phyloP scores from a whole-genome alignment of 768 basidiomycete species.

The Pleurotus ostreatus region DNA sequence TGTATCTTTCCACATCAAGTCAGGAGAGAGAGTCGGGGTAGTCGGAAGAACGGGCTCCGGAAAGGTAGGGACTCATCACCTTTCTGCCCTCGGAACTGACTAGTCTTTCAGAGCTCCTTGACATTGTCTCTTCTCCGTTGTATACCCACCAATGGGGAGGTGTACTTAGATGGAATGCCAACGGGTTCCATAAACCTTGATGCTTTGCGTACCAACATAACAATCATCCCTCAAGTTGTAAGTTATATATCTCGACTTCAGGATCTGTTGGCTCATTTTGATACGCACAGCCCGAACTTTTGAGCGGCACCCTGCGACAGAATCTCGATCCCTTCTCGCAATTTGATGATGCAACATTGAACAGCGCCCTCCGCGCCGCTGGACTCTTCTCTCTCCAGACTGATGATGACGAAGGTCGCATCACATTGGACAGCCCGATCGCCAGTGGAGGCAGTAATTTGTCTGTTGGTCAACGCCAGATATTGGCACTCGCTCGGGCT shows the following conservation, averaged over 20 bases:
- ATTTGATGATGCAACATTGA: conserved; percentile 10
- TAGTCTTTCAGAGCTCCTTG: conserved; percentile 20
- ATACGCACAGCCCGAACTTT: conserved; percentile 7
- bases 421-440: conserved; percentile 54
- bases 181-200: conserved; percentile 48
- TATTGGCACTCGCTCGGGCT: conserved; percentile 59
- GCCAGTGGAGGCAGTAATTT: conserved; percentile 65
- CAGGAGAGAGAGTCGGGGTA: conserved; percentile 57
- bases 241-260: conserved; percentile 4
- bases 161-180: conserved; percentile 47
- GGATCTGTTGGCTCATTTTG: too few species aligned
- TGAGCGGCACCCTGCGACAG: conserved; percentile 10
- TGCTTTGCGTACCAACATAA: conserved; percentile 49
- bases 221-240: conserved; percentile 49
- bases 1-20: conserved; percentile 45
- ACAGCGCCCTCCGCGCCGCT: conserved; percentile 9
- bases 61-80: conserved; percentile 26
- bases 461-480: conserved; percentile 66
- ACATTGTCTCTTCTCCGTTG: conserved; percentile 50
- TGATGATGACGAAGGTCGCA: conserved; percentile 20
- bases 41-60: conserved; percentile 23
- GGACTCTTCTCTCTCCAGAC: conserved; percentile 11
- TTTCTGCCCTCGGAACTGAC: background rate
- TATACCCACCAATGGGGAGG: conserved; percentile 49
- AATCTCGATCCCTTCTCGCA: conserved; percentile 12